Base-by-base conservation (phyloP, 2,329 filamentous ascomycete genomes). In the Fusarium buxicola region DNA sequence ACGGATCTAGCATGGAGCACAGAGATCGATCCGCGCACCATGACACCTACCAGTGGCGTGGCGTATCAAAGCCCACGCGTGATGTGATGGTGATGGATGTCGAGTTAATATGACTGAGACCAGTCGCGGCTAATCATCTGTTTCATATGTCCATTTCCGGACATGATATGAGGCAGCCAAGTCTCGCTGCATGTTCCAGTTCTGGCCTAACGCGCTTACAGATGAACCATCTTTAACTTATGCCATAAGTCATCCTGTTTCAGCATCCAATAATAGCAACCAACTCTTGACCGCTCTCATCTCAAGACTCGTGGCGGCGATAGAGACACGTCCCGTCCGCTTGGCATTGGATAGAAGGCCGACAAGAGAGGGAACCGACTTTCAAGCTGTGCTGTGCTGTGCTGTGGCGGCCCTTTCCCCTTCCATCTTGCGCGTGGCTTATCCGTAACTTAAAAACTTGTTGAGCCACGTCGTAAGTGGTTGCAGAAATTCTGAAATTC, bases 191-290 rank as follows among this genome's bases (percentile, higher is more conserved):
- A 34, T 45, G 39, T 18, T 21, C 21, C n/a, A 6, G 7, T 16
- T 7, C 25, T 44, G n/a, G 40, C 28, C 16, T 30, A 8, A 31
- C 40, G 40, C 27, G 40, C 27, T 44, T 44, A 18, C 12, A 21
- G 30, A 28, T 24, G 35, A 15, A 21, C 24, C 35, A 38, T 31
- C 10, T 11, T 13, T 31, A 30, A 34, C n/a, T 25, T 16, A 36
- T 58, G 27, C 36, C 18, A 32, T 50, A n/a, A 51, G 27, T 38
- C 24, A 30, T 31, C 9, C 57, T 36, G 57, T 58, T 62, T 54
- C 43, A 45, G 34, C 30, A 44, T 49, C 57, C 57, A 63, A 65
- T 40, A 65, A 65, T 58, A 65, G 61, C 30, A 58, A 54, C 39
- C n/a, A n/a, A 39, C 47, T 45, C 61, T 44, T 39, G 55, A 55